These are phyloP conservation scores for Kregervanrija delftensis DNA, from an alignment of 805 yeast genomes.

Conservation along the genomic window DNA sequence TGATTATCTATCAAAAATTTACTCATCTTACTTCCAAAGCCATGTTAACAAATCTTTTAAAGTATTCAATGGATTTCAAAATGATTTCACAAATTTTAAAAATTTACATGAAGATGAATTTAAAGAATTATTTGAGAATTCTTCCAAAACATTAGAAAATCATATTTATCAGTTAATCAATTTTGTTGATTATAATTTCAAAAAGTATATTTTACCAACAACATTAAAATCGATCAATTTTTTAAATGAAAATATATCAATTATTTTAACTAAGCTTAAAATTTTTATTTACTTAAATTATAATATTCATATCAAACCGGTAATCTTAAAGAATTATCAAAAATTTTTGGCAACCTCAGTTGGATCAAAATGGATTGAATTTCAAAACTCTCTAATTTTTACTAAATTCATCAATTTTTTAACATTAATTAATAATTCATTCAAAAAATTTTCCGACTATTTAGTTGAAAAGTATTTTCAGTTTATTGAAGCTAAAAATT, in stretches of 20 bases:
- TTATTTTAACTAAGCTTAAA: slow-evolving; percentile 7
- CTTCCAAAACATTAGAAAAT: slow-evolving; percentile 1
- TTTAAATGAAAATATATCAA: slow-evolving; percentile 3
- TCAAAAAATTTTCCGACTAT: slow-evolving; percentile 5
- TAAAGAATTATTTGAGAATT: slow-evolving; percentile 1
- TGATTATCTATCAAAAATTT: too few relatives aligned
- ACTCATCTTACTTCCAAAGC: too few relatives aligned
- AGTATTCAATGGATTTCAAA: too few relatives aligned
- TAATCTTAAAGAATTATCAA: slow-evolving; percentile 6
- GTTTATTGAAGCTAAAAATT: slow-evolving; percentile 15
- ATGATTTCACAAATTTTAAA: too few relatives aligned
- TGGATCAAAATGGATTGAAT: slow-evolving; percentile 15
- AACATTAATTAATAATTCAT: neutral
- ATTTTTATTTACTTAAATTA: slow-evolving; percentile 13
- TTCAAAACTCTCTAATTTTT: slow-evolving; percentile 11
- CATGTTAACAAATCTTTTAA: too few relatives aligned
- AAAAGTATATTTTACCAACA: slow-evolving; percentile 12
- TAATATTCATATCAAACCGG: slow-evolving; percentile 20
- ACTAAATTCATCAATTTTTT: slow-evolving; percentile 4
- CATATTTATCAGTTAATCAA: slow-evolving; percentile 1
- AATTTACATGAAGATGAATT: too few relatives aligned
- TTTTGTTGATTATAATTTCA: slow-evolving; percentile 2
- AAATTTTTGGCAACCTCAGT: slow-evolving; percentile 12
- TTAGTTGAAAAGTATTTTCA: slow-evolving; percentile 11
- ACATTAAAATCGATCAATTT: neutral